Conservation (phyloP, 2,329 filamentous ascomycete genomes). For the Stagonosporopsis tanaceti region DNA sequence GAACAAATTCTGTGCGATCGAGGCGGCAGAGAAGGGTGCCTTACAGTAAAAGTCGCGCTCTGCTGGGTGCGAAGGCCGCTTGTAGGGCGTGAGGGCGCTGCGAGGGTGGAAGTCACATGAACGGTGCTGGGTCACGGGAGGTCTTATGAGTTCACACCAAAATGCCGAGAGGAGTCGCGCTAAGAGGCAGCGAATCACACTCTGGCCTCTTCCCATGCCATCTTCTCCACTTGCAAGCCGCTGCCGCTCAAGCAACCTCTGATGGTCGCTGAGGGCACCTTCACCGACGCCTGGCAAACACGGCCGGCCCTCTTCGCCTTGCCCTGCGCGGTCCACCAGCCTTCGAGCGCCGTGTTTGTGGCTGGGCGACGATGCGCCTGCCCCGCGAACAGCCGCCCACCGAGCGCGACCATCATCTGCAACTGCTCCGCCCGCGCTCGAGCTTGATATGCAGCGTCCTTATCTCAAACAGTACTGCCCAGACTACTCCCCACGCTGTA, state of each 20-base stretch:
- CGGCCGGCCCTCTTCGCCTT: background rate
- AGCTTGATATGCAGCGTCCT: constrained; percentile 7
- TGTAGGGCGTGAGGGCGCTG: constrained; percentile 16
- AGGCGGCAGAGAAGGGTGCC: constrained; percentile 1
- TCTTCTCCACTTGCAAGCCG: constrained; percentile 16
- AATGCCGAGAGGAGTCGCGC: constrained; percentile 20
- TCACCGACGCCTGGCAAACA: background rate
- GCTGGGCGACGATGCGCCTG: background rate
- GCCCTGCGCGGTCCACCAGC: background rate
- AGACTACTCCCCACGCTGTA: constrained; percentile 13
- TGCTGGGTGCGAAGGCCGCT: constrained; percentile 5
- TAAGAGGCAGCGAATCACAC: constrained; percentile 15
- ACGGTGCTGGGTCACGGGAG: constrained; percentile 20
- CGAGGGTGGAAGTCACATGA: constrained; percentile 20
- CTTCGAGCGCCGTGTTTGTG: background rate
- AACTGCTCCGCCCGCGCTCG: constrained; percentile 6
- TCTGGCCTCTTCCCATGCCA: constrained; percentile 14
- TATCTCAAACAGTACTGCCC: constrained; percentile 9
- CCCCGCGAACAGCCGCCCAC: background rate
- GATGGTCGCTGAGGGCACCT: constrained; percentile 1
- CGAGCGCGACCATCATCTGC: constrained; percentile 7
- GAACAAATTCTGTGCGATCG: background rate
- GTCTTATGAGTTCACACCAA: constrained; percentile 22
- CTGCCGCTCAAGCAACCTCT: constrained; percentile 17
- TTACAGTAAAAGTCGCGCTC: constrained; percentile 11